A percentile compares a stretch with the other conserved stretches of the same genome.
Evolutionary conservation across 805 yeast genomes (phyloP).

Genomic region (Candida argentea): DNA sequence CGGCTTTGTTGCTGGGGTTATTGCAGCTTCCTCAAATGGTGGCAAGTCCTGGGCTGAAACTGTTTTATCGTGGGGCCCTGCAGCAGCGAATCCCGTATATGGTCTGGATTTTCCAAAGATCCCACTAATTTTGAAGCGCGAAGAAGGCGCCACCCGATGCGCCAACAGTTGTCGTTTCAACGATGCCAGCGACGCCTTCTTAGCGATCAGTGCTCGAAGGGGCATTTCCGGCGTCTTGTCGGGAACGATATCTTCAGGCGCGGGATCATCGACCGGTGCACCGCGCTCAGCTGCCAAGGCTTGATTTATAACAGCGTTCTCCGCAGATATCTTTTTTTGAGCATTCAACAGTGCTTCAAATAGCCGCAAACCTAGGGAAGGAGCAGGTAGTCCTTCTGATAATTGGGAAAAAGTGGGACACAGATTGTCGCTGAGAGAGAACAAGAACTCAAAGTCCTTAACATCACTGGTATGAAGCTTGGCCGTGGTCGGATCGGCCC

Average conservation of each 20-base stretch:
- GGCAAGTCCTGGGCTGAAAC: constrained; percentile 54
- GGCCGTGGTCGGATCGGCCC: constrained; percentile 20
- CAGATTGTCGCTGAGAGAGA: constrained; percentile 8
- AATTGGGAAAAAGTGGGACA: not conserved
- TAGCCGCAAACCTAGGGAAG: too few species aligned
- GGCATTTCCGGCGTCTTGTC: too few species aligned
- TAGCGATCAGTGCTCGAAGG: constrained; percentile 5
- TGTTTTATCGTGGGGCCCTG: constrained; percentile 32
- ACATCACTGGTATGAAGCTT: constrained; percentile 22
- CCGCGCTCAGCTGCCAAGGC: too few species aligned
- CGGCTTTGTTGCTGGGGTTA: constrained; percentile 44
- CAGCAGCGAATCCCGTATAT: constrained; percentile 40
- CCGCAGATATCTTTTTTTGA: too few species aligned
- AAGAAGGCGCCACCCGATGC: constrained; percentile 27
- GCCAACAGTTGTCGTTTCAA: constrained; percentile 29
- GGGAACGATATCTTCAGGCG: too few species aligned
- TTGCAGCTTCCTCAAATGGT: constrained; percentile 26
- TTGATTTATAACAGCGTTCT: too few species aligned
- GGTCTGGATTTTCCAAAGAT: constrained; percentile 48
- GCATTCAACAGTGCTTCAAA: too few species aligned
- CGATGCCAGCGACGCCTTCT: constrained; percentile 19
- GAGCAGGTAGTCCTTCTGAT: too few species aligned
- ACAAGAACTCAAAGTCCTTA: constrained; percentile 42
- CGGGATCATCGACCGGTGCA: too few species aligned
- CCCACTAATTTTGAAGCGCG: constrained; percentile 47